phyloP scores from a whole-genome alignment of 2,329 filamentous ascomycete genomes.

The Calonectria pauciramosa region DNA sequence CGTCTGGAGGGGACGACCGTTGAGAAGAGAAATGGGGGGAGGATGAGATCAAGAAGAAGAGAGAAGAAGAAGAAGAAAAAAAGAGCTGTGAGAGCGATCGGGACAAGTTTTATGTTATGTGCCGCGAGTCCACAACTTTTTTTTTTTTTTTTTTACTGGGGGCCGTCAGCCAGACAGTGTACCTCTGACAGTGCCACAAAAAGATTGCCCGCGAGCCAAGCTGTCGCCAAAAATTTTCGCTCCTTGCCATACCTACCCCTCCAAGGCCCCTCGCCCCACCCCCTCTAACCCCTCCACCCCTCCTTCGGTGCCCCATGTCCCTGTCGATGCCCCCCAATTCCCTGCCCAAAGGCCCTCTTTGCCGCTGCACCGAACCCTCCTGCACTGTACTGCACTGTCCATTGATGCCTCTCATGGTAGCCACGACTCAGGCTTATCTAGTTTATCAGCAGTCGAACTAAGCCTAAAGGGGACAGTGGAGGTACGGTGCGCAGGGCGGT shows the following conservation, averaged over 20 bases:
- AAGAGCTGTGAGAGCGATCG: constrained; percentile 47
- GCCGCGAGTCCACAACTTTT: constrained; percentile 49
- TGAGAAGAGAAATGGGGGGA: constrained; percentile 46
- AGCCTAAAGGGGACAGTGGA: constrained; percentile 31
- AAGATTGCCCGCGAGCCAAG: constrained; percentile 27
- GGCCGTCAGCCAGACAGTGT: constrained; percentile 27
- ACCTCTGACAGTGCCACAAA: constrained; percentile 12
- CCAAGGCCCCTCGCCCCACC: constrained; percentile 25
- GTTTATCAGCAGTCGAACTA: constrained; percentile 45
- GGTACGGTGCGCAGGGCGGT: constrained; percentile 40
- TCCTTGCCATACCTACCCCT: constrained; percentile 36
- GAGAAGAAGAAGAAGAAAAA: constrained; percentile 46
- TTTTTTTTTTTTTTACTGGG: constrained; percentile 45
- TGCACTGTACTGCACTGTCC: constrained; percentile 22
- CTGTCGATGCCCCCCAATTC: constrained; percentile 11
- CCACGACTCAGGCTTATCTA: constrained; percentile 51
- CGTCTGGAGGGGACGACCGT: constrained; percentile 61
- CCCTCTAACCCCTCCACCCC: constrained; percentile 43
- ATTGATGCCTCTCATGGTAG: constrained; percentile 15
- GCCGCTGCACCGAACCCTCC: constrained; percentile 15
- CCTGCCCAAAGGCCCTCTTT: constrained; percentile 11
- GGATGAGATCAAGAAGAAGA: constrained; percentile 51
- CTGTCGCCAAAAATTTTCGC: constrained; percentile 40
- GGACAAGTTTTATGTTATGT: constrained; percentile 52
- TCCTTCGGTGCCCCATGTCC: constrained; percentile 34